A percentile compares a stretch with the other conserved stretches of the same genome.
These are phyloP conservation scores for Penicillium cosmopolitanum DNA, from an alignment of 495 filamentous ascomycete species.

Conservation along the genomic window DNA sequence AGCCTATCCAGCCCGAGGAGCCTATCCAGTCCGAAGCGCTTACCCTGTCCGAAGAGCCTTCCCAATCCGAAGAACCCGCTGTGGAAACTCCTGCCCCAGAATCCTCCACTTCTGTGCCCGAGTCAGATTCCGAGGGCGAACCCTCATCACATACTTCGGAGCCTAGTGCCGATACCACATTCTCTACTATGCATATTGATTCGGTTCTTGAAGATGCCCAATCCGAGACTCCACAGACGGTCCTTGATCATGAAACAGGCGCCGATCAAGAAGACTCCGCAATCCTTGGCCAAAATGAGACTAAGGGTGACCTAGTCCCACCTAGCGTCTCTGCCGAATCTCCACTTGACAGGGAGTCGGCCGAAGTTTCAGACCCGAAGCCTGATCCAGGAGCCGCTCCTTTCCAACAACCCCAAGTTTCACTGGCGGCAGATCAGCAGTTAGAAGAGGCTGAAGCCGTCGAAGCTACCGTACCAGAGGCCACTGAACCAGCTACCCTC, in stretches of 20 bases:
- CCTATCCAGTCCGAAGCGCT: background rate
- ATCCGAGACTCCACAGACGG: constrained; percentile 24
- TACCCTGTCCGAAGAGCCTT: background rate
- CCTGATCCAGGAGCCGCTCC: constrained; percentile 31
- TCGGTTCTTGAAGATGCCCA: constrained; percentile 17
- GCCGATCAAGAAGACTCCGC: constrained; percentile 29
- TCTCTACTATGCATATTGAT: constrained; percentile 16
- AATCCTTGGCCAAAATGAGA: constrained; percentile 26
- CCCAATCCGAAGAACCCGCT: constrained; percentile 4
- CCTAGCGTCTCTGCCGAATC: constrained; percentile 39
- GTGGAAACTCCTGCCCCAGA: constrained; percentile 23
- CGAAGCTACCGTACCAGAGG: constrained; percentile 16
- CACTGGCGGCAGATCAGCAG: constrained; percentile 22
- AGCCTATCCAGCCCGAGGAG: no score
- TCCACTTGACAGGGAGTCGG: constrained; percentile 37
- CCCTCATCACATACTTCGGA: constrained; percentile 24
- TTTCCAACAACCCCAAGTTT: constrained; percentile 25
- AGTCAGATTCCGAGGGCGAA: constrained; percentile 22
- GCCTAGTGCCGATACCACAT: constrained; percentile 17
- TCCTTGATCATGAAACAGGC: constrained; percentile 35
- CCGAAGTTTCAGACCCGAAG: constrained; percentile 28
- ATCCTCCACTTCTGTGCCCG: constrained; percentile 23
- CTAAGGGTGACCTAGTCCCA: constrained; percentile 40
- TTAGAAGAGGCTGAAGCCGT: constrained; percentile 14
- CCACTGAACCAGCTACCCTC: constrained; percentile 22